A percentile compares a stretch with the other conserved stretches of the same genome.
Evolutionary conservation across 352 stramenopile species (phyloP).

Genomic region (Phytophthora crassamura): DNA sequence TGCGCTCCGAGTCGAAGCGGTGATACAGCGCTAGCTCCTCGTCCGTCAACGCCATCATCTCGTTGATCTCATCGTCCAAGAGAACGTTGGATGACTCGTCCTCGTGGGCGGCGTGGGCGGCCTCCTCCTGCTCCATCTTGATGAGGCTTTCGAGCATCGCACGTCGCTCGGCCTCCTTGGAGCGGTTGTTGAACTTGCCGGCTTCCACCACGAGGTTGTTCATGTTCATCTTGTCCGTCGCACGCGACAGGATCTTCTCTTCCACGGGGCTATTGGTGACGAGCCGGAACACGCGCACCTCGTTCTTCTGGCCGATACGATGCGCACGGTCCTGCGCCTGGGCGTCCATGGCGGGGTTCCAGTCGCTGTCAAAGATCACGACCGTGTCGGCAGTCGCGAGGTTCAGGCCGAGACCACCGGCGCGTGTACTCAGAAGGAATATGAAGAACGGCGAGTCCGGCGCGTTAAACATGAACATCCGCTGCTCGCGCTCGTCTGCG

Average conservation of each 20-base stretch:
- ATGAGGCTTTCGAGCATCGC: conserved; percentile 89
- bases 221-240: conserved; percentile 93
- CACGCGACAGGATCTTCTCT: conserved; percentile 87
- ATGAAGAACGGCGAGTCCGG: conserved; percentile 92
- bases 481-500: conserved; percentile 96
- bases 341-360: conserved; percentile 98
- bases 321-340: conserved; percentile 93
- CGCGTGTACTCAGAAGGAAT: conserved; percentile 98
- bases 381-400: conserved; percentile 98
- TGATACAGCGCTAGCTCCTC: conserved; percentile 86
- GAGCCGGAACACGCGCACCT: conserved; percentile 88
- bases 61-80: conserved; percentile 88
- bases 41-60: conserved; percentile 91
- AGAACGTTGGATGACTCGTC: conserved; percentile 74
- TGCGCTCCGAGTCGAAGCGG: conserved; percentile 68
- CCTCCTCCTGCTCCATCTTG: conserved; percentile 90
- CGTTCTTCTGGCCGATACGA: conserved; percentile 93
- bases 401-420: conserved; percentile 98
- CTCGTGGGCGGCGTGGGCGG: conserved; percentile 65
- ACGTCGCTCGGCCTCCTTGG: conserved; percentile 85
- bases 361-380: conserved; percentile 99
- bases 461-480: conserved; percentile 99
- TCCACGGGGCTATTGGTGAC: conserved; percentile 90
- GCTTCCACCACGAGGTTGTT: conserved; percentile 92
- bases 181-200: conserved; percentile 90